Evolutionary conservation across 768 basidiomycete species (phyloP), one percentile per base, ranked within the genome.

Genomic region (Fistulinella prunicolor): DNA sequence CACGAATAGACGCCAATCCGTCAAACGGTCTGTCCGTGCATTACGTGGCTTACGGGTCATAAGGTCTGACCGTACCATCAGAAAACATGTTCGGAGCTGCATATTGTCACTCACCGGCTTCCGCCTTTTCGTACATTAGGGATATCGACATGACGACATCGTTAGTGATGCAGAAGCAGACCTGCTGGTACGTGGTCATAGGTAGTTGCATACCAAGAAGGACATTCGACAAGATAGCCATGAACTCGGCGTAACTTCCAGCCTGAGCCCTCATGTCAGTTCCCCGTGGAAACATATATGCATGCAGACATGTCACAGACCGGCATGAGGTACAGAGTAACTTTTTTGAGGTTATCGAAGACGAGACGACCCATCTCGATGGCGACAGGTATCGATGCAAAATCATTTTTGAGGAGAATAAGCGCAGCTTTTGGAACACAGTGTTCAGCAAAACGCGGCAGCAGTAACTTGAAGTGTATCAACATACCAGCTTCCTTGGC

Each of bases 121-220:
- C 79, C 4, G 79, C 70, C 46, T 76, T 71, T 58, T 80, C 79
- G 45, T 71, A 74, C 68, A 76, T 75, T 47, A 80, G 53, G 2
- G 76, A 69, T 38, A 81, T 67, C 4, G 76, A 74, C 58, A 77
- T 77, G 17, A 72, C 62, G 36, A 79, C 73, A 36, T 81, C 79
- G 22, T 77, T 79, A 7, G 68, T 68, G 37, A 78, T 76, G 43
- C 74, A 80, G 61, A 79, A 78, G 61, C 79, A 70, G 53, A 75
- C 71, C 57, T 82, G 80, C 12, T 81, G 68, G 51, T 74, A 77
- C 0, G 77, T 73, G 42, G 71, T 74, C 38, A 84, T 71, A 10
- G 78, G 69, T n/a, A 81, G 65, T 21, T 81, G 82, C 59, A 83
- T 76, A 40, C 82, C 82, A 20, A 81, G 58, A 51, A 81, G 67